Conservation (phyloP, 306 rosid species). For the Vicia faba region DNA sequence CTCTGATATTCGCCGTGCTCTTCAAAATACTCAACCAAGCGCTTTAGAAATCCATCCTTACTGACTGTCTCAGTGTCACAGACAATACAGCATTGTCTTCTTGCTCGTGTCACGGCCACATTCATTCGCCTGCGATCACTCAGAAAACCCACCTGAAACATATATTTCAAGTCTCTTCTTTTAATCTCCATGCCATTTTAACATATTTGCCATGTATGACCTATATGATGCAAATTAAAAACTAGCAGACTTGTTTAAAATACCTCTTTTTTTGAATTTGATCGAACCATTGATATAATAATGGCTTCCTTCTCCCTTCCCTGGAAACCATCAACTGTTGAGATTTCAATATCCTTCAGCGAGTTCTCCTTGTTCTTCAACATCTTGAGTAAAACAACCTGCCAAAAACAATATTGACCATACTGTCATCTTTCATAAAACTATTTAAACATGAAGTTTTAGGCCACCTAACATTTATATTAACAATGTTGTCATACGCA, state of each 20-base stretch:
- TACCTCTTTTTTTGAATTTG: slow-evolving; percentile 92
- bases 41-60: slow-evolving; percentile 72
- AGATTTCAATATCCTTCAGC: slow-evolving; percentile 81
- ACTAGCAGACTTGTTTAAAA: slow-evolving; percentile 26
- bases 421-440: slow-evolving; percentile 28
- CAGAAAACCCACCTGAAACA: slow-evolving; percentile 87
- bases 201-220: slow-evolving; percentile 8
- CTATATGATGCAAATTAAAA: slow-evolving; percentile 22
- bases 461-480: slow-evolving; percentile 1
- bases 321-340: slow-evolving; percentile 98
- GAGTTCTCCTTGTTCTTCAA: slow-evolving; percentile 75
- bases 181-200: slow-evolving; percentile 5
- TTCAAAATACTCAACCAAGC: slow-evolving; percentile 91
- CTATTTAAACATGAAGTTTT: slow-evolving; percentile 23
- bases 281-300: slow-evolving; percentile 94
- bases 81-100: slow-evolving; percentile 92
- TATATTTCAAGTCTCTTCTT: slow-evolving; percentile 27
- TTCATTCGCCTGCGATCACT: slow-evolving; percentile 97
- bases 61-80: slow-evolving; percentile 90
- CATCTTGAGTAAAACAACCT: slow-evolving; percentile 84
- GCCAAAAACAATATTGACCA: slow-evolving; percentile 37
- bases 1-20: slow-evolving; percentile 85
- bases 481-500: too few relatives aligned
- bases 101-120: slow-evolving; percentile 95
- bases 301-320: slow-evolving; percentile 98